These are phyloP conservation scores for Vaccinium corymbosum DNA, from an alignment of 148 eudicot species.

Conservation along the genomic window DNA sequence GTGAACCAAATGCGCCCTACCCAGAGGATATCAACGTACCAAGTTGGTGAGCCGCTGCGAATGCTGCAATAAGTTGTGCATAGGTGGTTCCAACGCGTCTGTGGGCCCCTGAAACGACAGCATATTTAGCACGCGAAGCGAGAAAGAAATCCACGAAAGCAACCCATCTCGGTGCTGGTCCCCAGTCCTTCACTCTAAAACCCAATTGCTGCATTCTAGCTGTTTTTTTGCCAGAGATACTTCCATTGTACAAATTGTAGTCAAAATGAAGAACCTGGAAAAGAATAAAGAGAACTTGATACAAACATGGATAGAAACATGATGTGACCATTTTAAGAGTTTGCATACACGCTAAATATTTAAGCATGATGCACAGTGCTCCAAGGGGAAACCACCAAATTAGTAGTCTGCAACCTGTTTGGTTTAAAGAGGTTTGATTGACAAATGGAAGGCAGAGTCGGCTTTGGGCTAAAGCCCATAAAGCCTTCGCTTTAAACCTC, in stretches of 20 bases:
- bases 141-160: slow-evolving; percentile 95
- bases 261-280: slow-evolving; percentile 79
- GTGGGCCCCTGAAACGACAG: slow-evolving; percentile 80
- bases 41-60: slow-evolving; percentile 65
- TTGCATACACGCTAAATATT: neutral
- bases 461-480: too few relatives aligned
- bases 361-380: neutral
- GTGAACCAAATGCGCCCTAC: neutral
- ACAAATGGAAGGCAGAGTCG: neutral
- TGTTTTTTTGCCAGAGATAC: slow-evolving; percentile 34
- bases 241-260: slow-evolving; percentile 48
- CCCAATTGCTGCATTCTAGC: slow-evolving; percentile 27
- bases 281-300: neutral
- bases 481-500: too few relatives aligned
- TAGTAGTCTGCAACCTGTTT: neutral
- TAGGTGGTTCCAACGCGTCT: slow-evolving; percentile 90
- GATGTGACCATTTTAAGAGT: neutral
- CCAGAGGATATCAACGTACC: slow-evolving; percentile 30
- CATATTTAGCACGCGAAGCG: slow-evolving; percentile 79
- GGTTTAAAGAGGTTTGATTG: neutral
- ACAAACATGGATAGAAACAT: neutral
- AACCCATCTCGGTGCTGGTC: slow-evolving; percentile 96
- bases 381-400: neutral
- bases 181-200: slow-evolving; percentile 83
- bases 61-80: slow-evolving; percentile 81